Percentiles rank a stretch among this genome's conserved stretches.
Evolutionary conservation across 768 basidiomycete species (phyloP).

Genomic region (Neoboletus subvelutipes): DNA sequence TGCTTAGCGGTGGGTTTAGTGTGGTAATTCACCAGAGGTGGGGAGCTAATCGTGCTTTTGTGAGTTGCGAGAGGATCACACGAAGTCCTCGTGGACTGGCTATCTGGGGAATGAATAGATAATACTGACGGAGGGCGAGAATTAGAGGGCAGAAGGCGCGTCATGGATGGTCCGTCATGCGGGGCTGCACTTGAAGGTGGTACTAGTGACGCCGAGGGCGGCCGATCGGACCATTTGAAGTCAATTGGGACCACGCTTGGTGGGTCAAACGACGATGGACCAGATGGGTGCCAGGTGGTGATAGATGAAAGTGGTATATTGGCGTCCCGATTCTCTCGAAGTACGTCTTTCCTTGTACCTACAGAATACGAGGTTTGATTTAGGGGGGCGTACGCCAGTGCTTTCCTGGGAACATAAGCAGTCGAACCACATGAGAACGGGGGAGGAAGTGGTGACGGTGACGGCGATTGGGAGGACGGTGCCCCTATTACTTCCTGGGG

Average conservation of each 20-base stretch:
- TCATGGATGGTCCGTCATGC: neutral
- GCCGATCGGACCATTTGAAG: neutral
- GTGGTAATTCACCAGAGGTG: constrained; percentile 5
- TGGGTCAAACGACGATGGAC: neutral
- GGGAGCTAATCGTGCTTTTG: neutral
- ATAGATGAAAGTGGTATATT: neutral
- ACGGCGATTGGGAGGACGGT: neutral
- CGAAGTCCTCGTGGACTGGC: neutral
- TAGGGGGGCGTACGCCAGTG: neutral
- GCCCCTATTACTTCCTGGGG: neutral
- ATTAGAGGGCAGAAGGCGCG: neutral
- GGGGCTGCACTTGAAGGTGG: neutral
- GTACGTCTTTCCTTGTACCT: neutral
- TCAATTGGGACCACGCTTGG: neutral
- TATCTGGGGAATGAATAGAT: neutral
- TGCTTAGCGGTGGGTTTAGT: constrained; percentile 8
- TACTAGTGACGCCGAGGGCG: neutral
- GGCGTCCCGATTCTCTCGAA: neutral
- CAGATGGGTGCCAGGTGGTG: neutral
- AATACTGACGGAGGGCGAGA: neutral
- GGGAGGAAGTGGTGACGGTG: neutral
- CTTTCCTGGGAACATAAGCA: neutral
- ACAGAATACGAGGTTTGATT: neutral
- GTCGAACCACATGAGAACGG: neutral
- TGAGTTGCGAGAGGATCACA: neutral